Evolutionary conservation across 352 stramenopile genomes (phyloP).

Genomic region (Globisporangium irregulare): DNA sequence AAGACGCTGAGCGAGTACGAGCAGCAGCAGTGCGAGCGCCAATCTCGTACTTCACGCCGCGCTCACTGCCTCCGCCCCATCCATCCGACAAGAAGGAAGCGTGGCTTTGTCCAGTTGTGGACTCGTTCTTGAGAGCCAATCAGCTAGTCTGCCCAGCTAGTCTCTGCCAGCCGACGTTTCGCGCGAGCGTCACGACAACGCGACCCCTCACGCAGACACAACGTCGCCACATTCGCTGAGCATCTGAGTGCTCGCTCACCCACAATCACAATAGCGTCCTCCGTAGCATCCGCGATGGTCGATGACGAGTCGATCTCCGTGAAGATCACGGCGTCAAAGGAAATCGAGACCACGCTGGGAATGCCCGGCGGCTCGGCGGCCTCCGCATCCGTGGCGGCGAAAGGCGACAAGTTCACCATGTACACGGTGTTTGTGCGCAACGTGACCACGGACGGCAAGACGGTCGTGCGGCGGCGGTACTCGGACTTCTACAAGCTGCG

Average conservation of each 20-base stretch:
- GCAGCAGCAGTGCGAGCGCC: neutral
- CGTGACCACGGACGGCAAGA: slow-evolving; percentile 64
- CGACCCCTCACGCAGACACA: slow-evolving; percentile 5
- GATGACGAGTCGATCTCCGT: slow-evolving; percentile 65
- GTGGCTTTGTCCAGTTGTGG: slow-evolving; percentile 2
- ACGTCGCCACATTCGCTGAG: neutral
- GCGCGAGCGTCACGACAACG: slow-evolving; percentile 7
- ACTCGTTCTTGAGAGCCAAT: neutral
- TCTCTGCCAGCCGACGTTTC: neutral
- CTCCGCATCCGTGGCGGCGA: slow-evolving; percentile 15
- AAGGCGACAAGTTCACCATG: slow-evolving; percentile 74
- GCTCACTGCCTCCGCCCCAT: neutral
- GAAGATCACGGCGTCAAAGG: slow-evolving; percentile 60
- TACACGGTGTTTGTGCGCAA: slow-evolving; percentile 86
- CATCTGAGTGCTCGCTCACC: neutral
- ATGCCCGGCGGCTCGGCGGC: neutral
- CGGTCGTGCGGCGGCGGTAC: slow-evolving; percentile 74
- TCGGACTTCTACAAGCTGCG: slow-evolving; percentile 85
- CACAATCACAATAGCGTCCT: neutral
- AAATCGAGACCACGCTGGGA: slow-evolving; percentile 29
- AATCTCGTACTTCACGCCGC: neutral
- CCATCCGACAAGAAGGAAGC: neutral
- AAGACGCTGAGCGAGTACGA: slow-evolving; percentile 2
- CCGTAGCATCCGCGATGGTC: slow-evolving; percentile 32
- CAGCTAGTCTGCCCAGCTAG: neutral